Percentiles rank a stretch among this genome's conserved stretches.
These are phyloP conservation scores for Xylaria curta DNA, from an alignment of 495 filamentous ascomycete genomes.

Conservation along the genomic window DNA sequence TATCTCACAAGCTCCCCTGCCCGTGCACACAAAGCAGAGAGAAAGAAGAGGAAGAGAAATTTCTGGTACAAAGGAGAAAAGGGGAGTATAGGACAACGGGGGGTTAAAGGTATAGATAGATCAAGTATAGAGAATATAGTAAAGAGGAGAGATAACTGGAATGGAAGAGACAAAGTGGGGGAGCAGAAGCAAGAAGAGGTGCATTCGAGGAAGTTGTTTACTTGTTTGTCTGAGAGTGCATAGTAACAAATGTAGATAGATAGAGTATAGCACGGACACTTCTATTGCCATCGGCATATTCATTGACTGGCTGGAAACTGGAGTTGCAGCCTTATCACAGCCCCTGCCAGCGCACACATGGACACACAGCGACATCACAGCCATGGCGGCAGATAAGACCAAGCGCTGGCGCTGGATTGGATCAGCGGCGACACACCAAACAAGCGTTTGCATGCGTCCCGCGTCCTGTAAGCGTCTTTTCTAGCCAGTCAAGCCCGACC, in stretches of 20 bases:
- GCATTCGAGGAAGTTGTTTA: not conserved
- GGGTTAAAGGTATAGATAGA: not conserved
- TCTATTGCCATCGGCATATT: not conserved
- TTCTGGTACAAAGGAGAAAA: not conserved
- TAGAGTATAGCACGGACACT: not conserved
- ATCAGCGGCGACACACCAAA: not conserved
- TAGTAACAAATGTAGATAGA: not conserved
- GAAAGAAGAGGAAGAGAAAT: not conserved
- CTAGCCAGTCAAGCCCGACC: not conserved
- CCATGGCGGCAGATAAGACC: conserved; percentile 20
- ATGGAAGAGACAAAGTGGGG: not conserved
- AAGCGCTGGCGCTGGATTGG: conserved; percentile 16
- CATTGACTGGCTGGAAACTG: conserved; percentile 5
- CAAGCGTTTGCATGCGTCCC: not conserved
- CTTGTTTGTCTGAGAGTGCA: not conserved
- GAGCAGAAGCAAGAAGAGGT: not conserved
- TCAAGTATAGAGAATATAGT: too few relatives aligned
- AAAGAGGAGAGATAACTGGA: too few relatives aligned
- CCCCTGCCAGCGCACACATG: conserved; percentile 3
- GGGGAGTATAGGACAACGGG: not conserved
- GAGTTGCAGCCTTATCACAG: conserved; percentile 23
- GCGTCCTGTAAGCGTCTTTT: not conserved
- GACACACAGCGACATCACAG: too few relatives aligned
- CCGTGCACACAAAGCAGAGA: conserved; percentile 12
- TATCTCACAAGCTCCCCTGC: not conserved